Evolutionary conservation across 108 stramenopile species (phyloP), one percentile per base, ranked within the genome.

Genomic region (Asterionellopsis glacialis): DNA sequence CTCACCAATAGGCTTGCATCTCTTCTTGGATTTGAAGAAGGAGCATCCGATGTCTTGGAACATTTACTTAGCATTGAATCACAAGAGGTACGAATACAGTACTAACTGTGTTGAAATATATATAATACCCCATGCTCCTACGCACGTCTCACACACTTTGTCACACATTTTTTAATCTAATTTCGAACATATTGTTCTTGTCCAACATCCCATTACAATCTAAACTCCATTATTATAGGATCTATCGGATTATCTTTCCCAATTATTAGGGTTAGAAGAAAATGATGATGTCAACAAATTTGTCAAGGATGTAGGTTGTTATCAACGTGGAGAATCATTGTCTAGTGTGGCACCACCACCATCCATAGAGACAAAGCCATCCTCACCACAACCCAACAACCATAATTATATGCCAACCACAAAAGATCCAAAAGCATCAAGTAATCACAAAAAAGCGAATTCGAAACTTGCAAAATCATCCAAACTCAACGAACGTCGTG

Each of bases 41-140:
- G 76, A 1, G 79, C 67, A 5, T 40, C 55, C 14, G 83, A 85
- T 61, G 63, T 85, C 1, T 55, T 85, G 54, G 80, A 81, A 12
- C 83, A 80, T 65, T 59, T 85, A 10, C 41, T 81, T 11, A 51
- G 73, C 42, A 80, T 85, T 51, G 77, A 78, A 27, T 76, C 74
- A 16, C 58, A 55, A 51, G 77, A 79, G 50, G 81, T 71, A 61
- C 12, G 74, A 53, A 12, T 33, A 16, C 22, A 39, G 18, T 40
- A 26, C 6, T 9, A 14, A 42, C 13, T 50, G 22, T 26, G 59
- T n/a, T 59, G 21, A 33, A 0, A 13, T 4, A 60, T 13, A 18
- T 43, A 49, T 13, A n/a, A 33, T 3, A 15, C n/a, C 15, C 1
- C 23, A 52, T 26, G 33, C 7, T 5, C 33, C 33, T 7, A 33